Evolutionary conservation across 768 basidiomycete species (phyloP), one percentile per base, ranked within the genome.

Genomic region (Amanita pseudoporphyria): DNA sequence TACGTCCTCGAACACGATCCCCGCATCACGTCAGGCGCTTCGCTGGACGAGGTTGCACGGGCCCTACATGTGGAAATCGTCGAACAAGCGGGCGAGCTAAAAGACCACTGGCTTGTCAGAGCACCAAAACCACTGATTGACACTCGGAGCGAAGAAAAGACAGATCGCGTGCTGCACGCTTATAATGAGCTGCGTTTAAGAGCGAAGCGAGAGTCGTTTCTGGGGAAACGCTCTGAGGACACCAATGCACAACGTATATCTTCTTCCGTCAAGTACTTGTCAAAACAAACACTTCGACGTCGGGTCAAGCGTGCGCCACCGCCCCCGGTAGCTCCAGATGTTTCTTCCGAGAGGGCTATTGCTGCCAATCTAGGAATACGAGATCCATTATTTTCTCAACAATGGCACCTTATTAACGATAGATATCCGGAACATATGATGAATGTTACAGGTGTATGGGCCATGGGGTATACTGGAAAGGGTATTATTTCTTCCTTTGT

Each of bases 351-450:
- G 13, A 62, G 71, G 37, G 72, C 64, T 6, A 69, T 84, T 32
- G 83, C 80, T 7, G 63, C 74, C 32, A 71, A 73, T 9, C 72
- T 95, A 33, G 76, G 72, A 16, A 82, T 99, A 52, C 57, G 69
- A 21, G 95, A 98, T 61, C 95, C 95, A 0, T 70, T 84, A 52
- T 92, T 96, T 62, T 61, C 72, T 13, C 64, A 77, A 51, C 95
- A 98, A 71, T 98, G 96, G 96, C 95, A 97, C 69, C 71, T 97
- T 19, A 77, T 96, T 53, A 98, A 99, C 67, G 81, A 87, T 52
- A 76, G 88, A 30, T 80, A 72, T 55, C 86, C 84, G 3, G 78
- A 86, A 58, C 78, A 89, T 56, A 81, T 76, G 73, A 86, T 99
- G 82, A 98, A 99, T 59, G 87, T 92, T n/a, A 86, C 91, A 0